Evolutionary conservation across 768 basidiomycete species (phyloP).

Genomic region (Mrakia gelida): DNA sequence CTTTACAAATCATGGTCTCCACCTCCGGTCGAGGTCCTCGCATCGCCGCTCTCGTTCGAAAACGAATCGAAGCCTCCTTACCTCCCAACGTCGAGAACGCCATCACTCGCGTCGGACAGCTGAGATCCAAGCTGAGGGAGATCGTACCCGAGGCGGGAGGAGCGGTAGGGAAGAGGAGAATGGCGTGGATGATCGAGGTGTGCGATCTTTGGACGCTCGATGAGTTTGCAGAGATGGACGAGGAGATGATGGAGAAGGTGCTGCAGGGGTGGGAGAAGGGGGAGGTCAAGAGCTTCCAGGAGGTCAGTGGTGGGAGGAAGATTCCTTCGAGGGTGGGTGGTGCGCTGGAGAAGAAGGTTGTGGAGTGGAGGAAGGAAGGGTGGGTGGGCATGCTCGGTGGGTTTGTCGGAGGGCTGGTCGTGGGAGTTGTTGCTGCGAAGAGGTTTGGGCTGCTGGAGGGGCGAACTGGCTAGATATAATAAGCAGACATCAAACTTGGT

Average conservation of each 20-base stretch:
- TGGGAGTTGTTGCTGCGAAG: no score
- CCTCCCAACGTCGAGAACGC: slow-evolving; percentile 69
- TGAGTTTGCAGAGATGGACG: slow-evolving; percentile 68
- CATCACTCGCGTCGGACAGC: slow-evolving; percentile 69
- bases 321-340: not conserved
- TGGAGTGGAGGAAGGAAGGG: not conserved
- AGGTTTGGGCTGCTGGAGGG: no score
- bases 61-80: slow-evolving; percentile 62
- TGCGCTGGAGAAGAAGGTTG: not conserved
- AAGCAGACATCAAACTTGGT: no score
- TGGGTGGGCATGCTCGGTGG: no score
- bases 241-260: slow-evolving; percentile 58
- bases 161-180: slow-evolving; percentile 66
- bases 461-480: no score
- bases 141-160: slow-evolving; percentile 81
- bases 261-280: slow-evolving; percentile 82
- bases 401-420: no score
- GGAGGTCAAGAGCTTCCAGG: slow-evolving; percentile 39
- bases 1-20: slow-evolving; percentile 91
- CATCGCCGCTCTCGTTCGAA: slow-evolving; percentile 76
- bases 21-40: slow-evolving; percentile 91
- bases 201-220: slow-evolving; percentile 83
- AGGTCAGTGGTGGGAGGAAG: slow-evolving; percentile 25
- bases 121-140: slow-evolving; percentile 68
- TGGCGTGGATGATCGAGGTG: slow-evolving; percentile 86